A percentile compares a stretch with the other conserved stretches of the same genome.
Conservation (phyloP, 202 grass and related monocot genomes). For the Sporobolus alterniflorus region DNA sequence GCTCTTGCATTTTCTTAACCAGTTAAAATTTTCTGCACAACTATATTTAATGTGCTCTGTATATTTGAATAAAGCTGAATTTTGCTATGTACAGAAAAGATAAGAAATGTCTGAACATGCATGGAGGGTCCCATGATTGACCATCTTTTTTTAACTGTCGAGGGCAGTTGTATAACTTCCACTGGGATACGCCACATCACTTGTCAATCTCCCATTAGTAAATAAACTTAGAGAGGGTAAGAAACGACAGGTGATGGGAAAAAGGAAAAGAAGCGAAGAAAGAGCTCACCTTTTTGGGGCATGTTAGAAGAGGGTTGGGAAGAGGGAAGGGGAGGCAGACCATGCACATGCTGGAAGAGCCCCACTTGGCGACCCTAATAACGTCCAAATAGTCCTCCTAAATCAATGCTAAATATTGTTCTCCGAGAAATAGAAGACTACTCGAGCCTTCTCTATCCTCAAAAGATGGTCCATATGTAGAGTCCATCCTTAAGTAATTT, state of each 20-base stretch:
- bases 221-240: constrained; percentile 36
- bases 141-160: constrained; percentile 5
- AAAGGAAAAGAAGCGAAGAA: constrained; percentile 32
- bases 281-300: constrained; percentile 29
- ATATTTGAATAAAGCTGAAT: neutral
- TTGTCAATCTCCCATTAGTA: neutral
- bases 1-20: neutral
- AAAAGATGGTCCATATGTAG: neutral
- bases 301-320: constrained; percentile 15
- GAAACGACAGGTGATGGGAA: constrained; percentile 4
- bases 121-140: neutral
- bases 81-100: neutral
- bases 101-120: neutral
- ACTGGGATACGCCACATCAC: neutral
- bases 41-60: neutral
- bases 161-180: constrained; percentile 30
- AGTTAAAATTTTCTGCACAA: too few relatives aligned
- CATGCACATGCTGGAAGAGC: constrained; percentile 52
- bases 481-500: neutral
- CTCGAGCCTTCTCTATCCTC: neutral
- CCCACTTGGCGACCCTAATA: constrained; percentile 53
- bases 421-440: neutral
- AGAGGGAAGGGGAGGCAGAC: constrained; percentile 45
- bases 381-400: constrained; percentile 44
- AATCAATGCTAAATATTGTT: constrained; percentile 54